These are phyloP conservation scores for Daldinia bambusicola DNA, from an alignment of 495 filamentous ascomycete species.

Conservation along the genomic window DNA sequence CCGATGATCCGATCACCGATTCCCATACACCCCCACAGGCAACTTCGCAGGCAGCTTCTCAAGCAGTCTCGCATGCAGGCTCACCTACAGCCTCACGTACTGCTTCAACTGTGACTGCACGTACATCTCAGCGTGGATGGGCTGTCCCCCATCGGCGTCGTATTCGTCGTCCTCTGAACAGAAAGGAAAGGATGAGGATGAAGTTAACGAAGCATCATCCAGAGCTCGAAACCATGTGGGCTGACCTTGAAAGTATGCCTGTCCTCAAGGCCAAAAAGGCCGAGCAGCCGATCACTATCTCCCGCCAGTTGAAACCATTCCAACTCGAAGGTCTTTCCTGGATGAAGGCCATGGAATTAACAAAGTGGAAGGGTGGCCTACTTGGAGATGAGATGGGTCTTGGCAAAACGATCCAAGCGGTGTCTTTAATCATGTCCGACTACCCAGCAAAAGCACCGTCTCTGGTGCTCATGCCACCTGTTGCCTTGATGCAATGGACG, in stretches of 20 bases:
- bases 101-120: too few relatives aligned
- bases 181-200: background rate
- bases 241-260: constrained; percentile 72
- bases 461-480: constrained; percentile 90
- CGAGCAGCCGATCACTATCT: constrained; percentile 81
- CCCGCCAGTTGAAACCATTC: constrained; percentile 85
- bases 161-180: background rate
- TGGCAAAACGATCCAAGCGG: constrained; percentile 97
- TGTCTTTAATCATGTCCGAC: constrained; percentile 97
- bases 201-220: constrained; percentile 79
- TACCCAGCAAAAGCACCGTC: constrained; percentile 84
- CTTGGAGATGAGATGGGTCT: constrained; percentile 98
- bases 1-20: background rate
- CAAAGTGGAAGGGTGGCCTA: constrained; percentile 84
- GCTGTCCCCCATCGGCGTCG: background rate
- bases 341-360: constrained; percentile 90
- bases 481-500: constrained; percentile 97
- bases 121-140: too few relatives aligned
- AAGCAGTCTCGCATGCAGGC: too few relatives aligned
- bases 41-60: too few relatives aligned
- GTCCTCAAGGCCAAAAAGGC: constrained; percentile 71
- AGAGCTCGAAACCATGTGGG: constrained; percentile 83
- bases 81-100: background rate
- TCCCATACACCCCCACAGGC: background rate
- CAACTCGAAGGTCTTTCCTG: constrained; percentile 93